phyloP scores from a whole-genome alignment of 2,329 filamentous ascomycete species.

The Furcasterigmium furcatum region DNA sequence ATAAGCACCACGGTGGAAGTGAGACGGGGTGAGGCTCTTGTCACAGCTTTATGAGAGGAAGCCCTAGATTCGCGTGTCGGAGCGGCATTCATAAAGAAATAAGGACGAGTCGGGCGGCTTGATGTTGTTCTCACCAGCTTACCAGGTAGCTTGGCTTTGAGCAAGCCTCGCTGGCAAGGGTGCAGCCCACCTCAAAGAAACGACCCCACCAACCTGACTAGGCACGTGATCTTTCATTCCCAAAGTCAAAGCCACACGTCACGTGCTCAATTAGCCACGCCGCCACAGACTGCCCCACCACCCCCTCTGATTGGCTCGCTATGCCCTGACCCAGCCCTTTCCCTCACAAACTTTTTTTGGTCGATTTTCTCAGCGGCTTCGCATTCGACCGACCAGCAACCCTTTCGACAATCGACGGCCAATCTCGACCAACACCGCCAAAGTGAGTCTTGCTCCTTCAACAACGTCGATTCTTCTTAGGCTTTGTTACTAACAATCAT shows the following conservation, averaged over 20 bases:
- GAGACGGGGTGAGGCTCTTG: constrained; percentile 2
- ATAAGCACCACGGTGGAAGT: not conserved
- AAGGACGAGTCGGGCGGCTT: not conserved
- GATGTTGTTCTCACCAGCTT: not conserved
- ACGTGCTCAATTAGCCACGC: not conserved
- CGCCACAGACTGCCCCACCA: not conserved
- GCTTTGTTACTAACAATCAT: constrained; percentile 30
- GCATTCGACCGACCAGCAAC: constrained; percentile 11
- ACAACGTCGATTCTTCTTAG: not conserved
- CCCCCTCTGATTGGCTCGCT: constrained; percentile 6
- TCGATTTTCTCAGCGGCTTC: constrained; percentile 5
- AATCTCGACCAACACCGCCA: constrained; percentile 14
- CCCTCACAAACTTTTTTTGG: constrained; percentile 7
- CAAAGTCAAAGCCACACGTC: not conserved
- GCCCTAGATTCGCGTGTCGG: too few relatives aligned
- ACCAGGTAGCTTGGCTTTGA: too few relatives aligned
- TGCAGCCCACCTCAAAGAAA: not conserved
- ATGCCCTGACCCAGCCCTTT: constrained; percentile 1
- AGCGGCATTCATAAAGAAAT: not conserved
- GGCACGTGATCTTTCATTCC: too few relatives aligned
- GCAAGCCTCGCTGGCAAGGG: not conserved
- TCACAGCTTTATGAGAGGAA: too few relatives aligned
- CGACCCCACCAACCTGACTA: not conserved
- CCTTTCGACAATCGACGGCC: constrained; percentile 14
- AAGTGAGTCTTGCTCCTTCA: constrained; percentile 11